Percentiles rank a stretch among this genome's conserved stretches.
These are phyloP conservation scores for Begonia masoniana DNA, from an alignment of 306 rosid genomes.

Conservation along the genomic window DNA sequence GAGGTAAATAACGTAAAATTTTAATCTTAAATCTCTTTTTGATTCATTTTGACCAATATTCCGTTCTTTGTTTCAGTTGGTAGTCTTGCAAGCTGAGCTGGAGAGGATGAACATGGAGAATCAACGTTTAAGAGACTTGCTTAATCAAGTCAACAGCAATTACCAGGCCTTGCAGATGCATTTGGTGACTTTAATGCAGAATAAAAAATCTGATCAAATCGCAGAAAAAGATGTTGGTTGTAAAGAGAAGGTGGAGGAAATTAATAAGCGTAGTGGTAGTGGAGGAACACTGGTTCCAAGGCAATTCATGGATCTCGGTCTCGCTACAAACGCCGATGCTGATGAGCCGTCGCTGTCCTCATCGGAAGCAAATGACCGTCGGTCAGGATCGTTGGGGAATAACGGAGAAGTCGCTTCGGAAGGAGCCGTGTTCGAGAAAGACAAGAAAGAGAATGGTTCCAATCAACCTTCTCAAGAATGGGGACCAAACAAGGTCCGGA, in stretches of 20 bases:
- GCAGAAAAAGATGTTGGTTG: background rate
- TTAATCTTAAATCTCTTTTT: background rate
- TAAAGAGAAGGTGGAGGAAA: background rate
- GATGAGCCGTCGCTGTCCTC: slow-evolving; percentile 37
- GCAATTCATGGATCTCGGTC: slow-evolving; percentile 54
- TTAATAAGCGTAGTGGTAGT: background rate
- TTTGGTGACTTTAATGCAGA: slow-evolving; percentile 17
- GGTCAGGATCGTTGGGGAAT: slow-evolving; percentile 24
- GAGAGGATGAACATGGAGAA: slow-evolving; percentile 47
- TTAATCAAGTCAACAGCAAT: slow-evolving; percentile 21
- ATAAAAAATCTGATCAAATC: slow-evolving; percentile 16
- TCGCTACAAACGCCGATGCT: slow-evolving; percentile 22
- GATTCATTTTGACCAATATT: slow-evolving; percentile 1
- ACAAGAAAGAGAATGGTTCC: slow-evolving; percentile 18
- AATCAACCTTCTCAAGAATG: slow-evolving; percentile 25
- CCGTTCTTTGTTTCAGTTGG: slow-evolving; percentile 22
- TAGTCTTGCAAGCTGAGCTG: slow-evolving; percentile 41
- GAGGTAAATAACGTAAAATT: slow-evolving; percentile 26
- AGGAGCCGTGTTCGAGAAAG: background rate
- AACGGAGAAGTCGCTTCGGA: slow-evolving; percentile 17
- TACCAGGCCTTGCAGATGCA: slow-evolving; percentile 43
- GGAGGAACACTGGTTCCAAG: slow-evolving; percentile 32
- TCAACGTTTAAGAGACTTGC: slow-evolving; percentile 24
- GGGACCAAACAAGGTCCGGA: slow-evolving; percentile 34
- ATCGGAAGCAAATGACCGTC: slow-evolving; percentile 29